phyloP scores from a whole-genome alignment of 2,329 filamentous ascomycete species.

The Xenoacremonium recifei region DNA sequence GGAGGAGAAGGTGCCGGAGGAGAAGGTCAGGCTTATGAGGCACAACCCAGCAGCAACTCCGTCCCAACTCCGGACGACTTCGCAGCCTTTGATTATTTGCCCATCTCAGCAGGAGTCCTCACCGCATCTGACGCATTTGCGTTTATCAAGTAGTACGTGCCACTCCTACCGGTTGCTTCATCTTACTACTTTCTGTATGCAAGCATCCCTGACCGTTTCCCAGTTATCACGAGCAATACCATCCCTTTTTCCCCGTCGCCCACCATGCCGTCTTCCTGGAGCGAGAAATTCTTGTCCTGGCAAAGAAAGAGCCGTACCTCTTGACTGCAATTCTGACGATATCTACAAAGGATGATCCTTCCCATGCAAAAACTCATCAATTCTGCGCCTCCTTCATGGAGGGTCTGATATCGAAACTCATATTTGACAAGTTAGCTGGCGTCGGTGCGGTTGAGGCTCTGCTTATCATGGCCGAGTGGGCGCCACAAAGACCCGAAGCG shows the following conservation, averaged over 20 bases:
- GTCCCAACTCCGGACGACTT: no score
- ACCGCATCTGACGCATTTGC: conserved; percentile 22
- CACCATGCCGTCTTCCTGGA: conserved; percentile 57
- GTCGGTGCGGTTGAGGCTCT: conserved; percentile 71
- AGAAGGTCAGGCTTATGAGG: neutral
- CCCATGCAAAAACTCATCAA: conserved; percentile 62
- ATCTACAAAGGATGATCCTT: conserved; percentile 67
- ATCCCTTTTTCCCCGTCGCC: conserved; percentile 69
- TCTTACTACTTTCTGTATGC: neutral
- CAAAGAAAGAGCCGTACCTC: conserved; percentile 62
- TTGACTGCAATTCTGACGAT: conserved; percentile 70
- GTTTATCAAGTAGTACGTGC: conserved; percentile 29
- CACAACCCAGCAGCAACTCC: conserved; percentile 2
- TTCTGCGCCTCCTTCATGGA: conserved; percentile 71
- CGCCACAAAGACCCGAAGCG: conserved; percentile 61
- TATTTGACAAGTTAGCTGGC: conserved; percentile 63
- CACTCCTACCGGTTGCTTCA: no score
- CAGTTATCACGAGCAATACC: conserved; percentile 64
- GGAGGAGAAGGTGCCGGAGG: no score
- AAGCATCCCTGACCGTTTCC: conserved; percentile 5
- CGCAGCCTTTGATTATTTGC: no score
- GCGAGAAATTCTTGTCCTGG: conserved; percentile 52
- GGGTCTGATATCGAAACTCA: conserved; percentile 62
- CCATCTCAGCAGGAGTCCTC: conserved; percentile 30
- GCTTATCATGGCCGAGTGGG: conserved; percentile 71